Evolutionary conservation across 2,329 filamentous ascomycete genomes (phyloP), one percentile per base, ranked within the genome.

Genomic region (Apiospora pterosperma): DNA sequence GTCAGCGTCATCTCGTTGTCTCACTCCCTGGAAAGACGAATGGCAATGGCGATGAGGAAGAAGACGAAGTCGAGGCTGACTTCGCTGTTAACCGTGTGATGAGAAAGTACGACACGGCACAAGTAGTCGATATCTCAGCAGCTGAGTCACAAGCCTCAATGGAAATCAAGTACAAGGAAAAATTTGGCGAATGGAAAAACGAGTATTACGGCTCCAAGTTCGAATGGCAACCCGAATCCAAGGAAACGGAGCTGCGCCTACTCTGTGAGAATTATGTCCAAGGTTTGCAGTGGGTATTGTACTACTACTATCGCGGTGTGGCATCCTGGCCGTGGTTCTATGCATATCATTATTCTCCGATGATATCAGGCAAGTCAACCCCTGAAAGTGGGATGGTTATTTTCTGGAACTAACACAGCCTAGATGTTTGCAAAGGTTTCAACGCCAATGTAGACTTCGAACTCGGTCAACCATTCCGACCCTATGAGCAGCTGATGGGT

Each of bases 261-360:
- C 83, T 99, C 66, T 91, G 92, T 31, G 93, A 98, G 78, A 99
- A 98, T 78, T 99, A 99, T 73, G 93, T 99, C 7, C 92, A 99
- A 79, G 96, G 96, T 67, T 81, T 99, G 66, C 96, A 99, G 76
- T 99, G 96, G 96, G 96, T 99, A 52, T 82, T 99, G 61, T 97
- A 91, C 78, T 99, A 99, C 81, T 99, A 99, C 79, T 99, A 99
- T 80, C 90, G 90, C 63, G 96, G 96, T 67, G 96, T 99, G 66
- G 96, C 93, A 19, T 98, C 95, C 14, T 99, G 96, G 96, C 93
- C 96, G 16, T 99, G 96, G 96, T 99, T 92, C 80, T 99, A 97
- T 78, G 84, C 85, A 66, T 99, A 97, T 77, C 96, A 99, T 79
- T 99, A 99, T 78, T 92, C 96, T 11, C 96, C 96, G 1, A 93